Base-by-base conservation (phyloP, 371 early-diverging fungal genomes). In the Dinochytrium kinnereticum region DNA sequence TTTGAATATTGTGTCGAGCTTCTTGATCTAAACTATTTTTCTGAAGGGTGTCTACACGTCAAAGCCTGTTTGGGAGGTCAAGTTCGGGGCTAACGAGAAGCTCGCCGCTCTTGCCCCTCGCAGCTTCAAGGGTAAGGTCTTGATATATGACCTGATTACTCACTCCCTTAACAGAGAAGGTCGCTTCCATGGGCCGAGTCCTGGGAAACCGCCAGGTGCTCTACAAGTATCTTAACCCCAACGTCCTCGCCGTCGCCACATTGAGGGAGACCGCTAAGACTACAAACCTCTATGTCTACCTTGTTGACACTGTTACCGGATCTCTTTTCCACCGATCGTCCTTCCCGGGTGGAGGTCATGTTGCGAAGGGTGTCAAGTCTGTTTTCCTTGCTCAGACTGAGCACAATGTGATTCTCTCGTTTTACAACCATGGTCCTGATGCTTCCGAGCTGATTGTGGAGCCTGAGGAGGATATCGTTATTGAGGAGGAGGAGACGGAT, bases 151-250 rank as follows among this genome's bases (percentile, higher is more conserved):
- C 67, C 75, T 78, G 30, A 30, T 75, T 1, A 17, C 34, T 15
- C 13, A 34, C 40, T 31, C 7, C 34, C 65, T 76, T 19, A 57
- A 59, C 80, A 72, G 90, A 90, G 53, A 85, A 87, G 51, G 87
- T 95, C 15, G 94, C 98, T 1, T 93, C 94, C 7, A 69, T 95
- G 26, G 98, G 98, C 3, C 91, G 95, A 15, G 96, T 96, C 2
- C 89, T 96, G 10, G 97, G 96, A 67, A 91, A 96, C 80, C 94
- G 98, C 30, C 90, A 92, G 39, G 98, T 98, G 17, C 86, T 93
- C 31, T 98, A 95, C 92, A 98, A 98, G 82, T 98, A 97, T 81
- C 87, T 97, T 73, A 97, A 96, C 82, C 96, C 97, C 51, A 92
- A 98, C 81, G 76, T 93, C 65, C 80, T 94, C 50, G 88, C 92